Percentiles rank a stretch among this genome's conserved stretches.
Conservation (phyloP, 2,329 filamentous ascomycete species). For the Cytospora leucostoma region DNA sequence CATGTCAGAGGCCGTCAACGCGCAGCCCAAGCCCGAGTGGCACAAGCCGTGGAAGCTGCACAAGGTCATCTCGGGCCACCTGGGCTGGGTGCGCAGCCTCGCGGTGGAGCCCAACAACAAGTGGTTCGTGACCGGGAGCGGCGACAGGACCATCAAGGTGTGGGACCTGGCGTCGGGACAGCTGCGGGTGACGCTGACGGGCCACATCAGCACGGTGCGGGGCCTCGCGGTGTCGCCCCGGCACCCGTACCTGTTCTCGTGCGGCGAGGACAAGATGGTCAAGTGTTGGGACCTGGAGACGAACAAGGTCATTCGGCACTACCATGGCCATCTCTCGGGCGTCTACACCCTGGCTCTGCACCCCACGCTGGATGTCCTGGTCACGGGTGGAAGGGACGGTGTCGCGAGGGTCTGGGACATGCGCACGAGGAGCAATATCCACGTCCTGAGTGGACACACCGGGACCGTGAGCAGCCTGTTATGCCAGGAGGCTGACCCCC, state of each 20-base stretch:
- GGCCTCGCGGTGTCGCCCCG: constrained; percentile 89
- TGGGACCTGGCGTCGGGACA: constrained; percentile 92
- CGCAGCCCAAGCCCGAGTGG: constrained; percentile 79
- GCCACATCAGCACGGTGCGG: constrained; percentile 90
- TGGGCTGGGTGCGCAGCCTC: constrained; percentile 89
- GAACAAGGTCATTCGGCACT: constrained; percentile 98
- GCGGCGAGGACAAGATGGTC: constrained; percentile 99
- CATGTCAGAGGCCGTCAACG: constrained; percentile 34
- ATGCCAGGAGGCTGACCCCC: constrained; percentile 94
- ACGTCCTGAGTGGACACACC: constrained; percentile 89
- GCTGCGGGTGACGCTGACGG: constrained; percentile 84
- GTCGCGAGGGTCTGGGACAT: constrained; percentile 98
- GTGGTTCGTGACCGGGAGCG: constrained; percentile 95
- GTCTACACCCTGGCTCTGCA: constrained; percentile 94
- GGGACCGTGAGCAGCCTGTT: constrained; percentile 86
- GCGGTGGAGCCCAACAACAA: constrained; percentile 95
- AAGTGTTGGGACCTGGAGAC: constrained; percentile 99
- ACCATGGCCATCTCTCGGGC: constrained; percentile 93
- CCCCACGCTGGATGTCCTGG: constrained; percentile 89
- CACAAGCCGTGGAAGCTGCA: constrained; percentile 98
- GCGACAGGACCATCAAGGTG: constrained; percentile 96
- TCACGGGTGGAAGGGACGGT: constrained; percentile 92
- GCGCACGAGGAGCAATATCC: constrained; percentile 92
- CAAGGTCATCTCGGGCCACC: constrained; percentile 93
- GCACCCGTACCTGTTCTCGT: constrained; percentile 96